Conservation (phyloP, 2,329 filamentous ascomycete species). For the Calcarisporium arbuscula region DNA sequence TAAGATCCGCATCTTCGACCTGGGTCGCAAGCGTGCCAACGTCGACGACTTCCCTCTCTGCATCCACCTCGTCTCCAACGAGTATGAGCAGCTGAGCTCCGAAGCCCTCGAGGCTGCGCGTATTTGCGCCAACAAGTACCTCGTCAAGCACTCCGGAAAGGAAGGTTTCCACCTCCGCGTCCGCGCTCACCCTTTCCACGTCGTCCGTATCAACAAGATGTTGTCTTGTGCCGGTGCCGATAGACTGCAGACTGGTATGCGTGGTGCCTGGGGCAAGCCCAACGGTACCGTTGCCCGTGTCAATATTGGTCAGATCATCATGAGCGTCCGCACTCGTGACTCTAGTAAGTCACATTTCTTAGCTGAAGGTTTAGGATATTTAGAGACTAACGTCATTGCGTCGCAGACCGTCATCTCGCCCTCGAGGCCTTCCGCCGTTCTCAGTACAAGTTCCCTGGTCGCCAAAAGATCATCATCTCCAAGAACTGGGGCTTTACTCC, state of each 20-base stretch:
- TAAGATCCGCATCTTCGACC: slow-evolving; percentile 95
- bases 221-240: slow-evolving; percentile 99
- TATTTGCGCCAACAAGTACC: slow-evolving; percentile 99
- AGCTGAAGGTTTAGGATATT: slow-evolving; percentile 1
- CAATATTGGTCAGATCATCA: slow-evolving; percentile 99
- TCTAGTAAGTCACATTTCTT: slow-evolving; percentile 54
- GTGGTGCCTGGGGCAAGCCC: slow-evolving; percentile 99
- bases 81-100: slow-evolving; percentile 99
- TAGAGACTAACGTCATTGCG: slow-evolving; percentile 19
- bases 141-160: slow-evolving; percentile 67
- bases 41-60: slow-evolving; percentile 99
- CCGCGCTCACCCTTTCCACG: slow-evolving; percentile 97
- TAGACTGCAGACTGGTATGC: slow-evolving; percentile 99
- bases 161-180: slow-evolving; percentile 69
- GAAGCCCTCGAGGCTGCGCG: slow-evolving; percentile 99
- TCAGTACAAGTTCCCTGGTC: slow-evolving; percentile 99
- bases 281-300: slow-evolving; percentile 98
- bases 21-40: slow-evolving; percentile 95
- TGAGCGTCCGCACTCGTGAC: slow-evolving; percentile 96
- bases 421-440: slow-evolving; percentile 98
- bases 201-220: slow-evolving; percentile 99
- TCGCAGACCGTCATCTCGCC: slow-evolving; percentile 74
- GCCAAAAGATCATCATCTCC: slow-evolving; percentile 99
- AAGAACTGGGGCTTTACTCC: slow-evolving; percentile 99
- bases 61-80: slow-evolving; percentile 99